Evolutionary conservation across 306 rosid species (phyloP).

Genomic region (Vigna angularis): DNA sequence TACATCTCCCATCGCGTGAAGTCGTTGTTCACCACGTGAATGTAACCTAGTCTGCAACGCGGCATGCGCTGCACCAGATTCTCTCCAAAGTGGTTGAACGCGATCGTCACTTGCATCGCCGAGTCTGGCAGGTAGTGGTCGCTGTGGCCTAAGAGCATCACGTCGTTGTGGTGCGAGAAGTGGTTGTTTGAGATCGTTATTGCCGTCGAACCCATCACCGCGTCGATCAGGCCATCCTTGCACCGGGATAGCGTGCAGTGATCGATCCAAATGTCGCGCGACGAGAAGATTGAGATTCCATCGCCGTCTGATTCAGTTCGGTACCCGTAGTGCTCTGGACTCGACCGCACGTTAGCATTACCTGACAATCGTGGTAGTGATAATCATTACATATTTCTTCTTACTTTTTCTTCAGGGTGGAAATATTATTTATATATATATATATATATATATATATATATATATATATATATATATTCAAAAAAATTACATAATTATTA

Average conservation of each 20-base stretch:
- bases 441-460: too few species aligned
- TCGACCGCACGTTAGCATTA: conserved; percentile 65
- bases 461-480: too few species aligned
- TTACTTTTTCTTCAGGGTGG: too few species aligned
- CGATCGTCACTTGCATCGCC: conserved; percentile 89
- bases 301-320: conserved; percentile 89
- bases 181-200: conserved; percentile 83
- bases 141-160: conserved; percentile 88
- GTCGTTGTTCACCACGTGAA: conserved; percentile 89
- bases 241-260: conserved; percentile 88
- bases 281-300: conserved; percentile 77
- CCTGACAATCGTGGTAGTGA: conserved; percentile 32
- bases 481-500: too few species aligned
- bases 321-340: conserved; percentile 74
- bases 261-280: conserved; percentile 84
- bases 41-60: conserved; percentile 79
- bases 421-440: too few species aligned
- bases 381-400: too few species aligned
- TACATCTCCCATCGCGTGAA: conserved; percentile 92
- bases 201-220: conserved; percentile 89
- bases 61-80: conserved; percentile 90
- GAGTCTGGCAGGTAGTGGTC: conserved; percentile 72
- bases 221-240: conserved; percentile 85
- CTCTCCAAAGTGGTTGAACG: conserved; percentile 90
- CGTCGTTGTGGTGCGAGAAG: conserved; percentile 88